Conservation (phyloP, 495 filamentous ascomycete genomes). For the Cercophora newfieldiana region DNA sequence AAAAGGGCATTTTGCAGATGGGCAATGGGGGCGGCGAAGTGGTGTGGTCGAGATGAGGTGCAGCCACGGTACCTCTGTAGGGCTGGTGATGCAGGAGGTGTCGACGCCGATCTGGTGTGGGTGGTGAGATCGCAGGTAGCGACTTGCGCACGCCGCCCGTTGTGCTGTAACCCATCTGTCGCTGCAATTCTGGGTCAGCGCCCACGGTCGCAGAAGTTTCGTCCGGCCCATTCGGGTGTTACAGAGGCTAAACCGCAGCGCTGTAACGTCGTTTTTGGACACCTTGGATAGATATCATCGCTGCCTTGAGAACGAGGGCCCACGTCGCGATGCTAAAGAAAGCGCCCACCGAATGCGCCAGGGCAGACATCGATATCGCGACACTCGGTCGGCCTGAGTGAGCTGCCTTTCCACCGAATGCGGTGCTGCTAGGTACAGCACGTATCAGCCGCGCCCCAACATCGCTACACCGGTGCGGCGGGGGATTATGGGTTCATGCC, state of each 20-base stretch:
- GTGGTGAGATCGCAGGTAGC: constrained; percentile 11
- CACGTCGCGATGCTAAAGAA: constrained; percentile 3
- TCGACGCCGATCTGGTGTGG: constrained; percentile 12
- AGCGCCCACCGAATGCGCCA: not conserved
- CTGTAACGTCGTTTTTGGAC: not conserved
- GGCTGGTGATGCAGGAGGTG: constrained; percentile 15
- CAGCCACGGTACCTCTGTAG: not conserved
- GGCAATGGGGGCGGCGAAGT: constrained; percentile 1
- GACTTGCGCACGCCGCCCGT: constrained; percentile 1
- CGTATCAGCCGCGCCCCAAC: not conserved
- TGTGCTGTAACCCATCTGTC: not conserved
- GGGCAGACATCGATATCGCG: not conserved
- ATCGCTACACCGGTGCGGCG: constrained; percentile 8
- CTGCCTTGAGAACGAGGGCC: not conserved
- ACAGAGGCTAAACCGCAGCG: not conserved
- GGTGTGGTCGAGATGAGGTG: constrained; percentile 11
- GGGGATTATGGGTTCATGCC: not conserved
- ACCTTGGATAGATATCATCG: not conserved
- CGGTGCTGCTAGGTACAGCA: not conserved
- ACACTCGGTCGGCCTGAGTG: not conserved
- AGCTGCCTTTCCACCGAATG: not conserved
- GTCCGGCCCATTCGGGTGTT: not conserved
- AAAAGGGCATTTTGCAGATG: not conserved
- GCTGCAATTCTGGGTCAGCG: constrained; percentile 1
- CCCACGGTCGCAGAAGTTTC: not conserved